These are phyloP conservation scores for Quercus phellos DNA, from an alignment of 331 rosid species.

Conservation along the genomic window DNA sequence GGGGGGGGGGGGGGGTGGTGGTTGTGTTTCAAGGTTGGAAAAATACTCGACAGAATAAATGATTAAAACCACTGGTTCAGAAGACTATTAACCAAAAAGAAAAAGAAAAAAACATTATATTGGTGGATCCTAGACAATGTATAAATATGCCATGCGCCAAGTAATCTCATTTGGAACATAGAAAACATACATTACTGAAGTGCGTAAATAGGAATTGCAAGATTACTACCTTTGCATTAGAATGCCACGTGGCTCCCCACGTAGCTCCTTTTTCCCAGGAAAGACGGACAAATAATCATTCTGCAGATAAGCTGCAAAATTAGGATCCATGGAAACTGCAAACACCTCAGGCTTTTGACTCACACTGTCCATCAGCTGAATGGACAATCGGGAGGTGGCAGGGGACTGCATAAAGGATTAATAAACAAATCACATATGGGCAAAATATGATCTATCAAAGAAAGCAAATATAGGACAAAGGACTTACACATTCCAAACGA, in stretches of 20 bases:
- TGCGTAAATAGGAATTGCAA: slow-evolving; percentile 1
- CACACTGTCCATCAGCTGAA: slow-evolving; percentile 89
- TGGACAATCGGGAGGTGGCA: slow-evolving; percentile 46
- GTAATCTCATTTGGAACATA: neutral
- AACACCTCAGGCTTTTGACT: slow-evolving; percentile 79
- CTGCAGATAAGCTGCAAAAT: slow-evolving; percentile 75
- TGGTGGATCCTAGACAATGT: no score
- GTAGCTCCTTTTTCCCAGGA: slow-evolving; percentile 66
- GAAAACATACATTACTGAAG: slow-evolving; percentile 2
- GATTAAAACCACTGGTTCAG: neutral
- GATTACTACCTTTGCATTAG: slow-evolving; percentile 60
- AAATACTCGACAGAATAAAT: neutral
- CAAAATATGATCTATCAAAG: slow-evolving; percentile 1
- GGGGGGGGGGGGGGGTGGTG: no score
- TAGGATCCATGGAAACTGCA: slow-evolving; percentile 92
- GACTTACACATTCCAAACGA: slow-evolving; percentile 75
- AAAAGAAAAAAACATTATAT: no score
- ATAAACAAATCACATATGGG: slow-evolving; percentile 13
- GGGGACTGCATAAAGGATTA: slow-evolving; percentile 52
- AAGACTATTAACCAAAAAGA: no score
- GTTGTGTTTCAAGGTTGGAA: neutral
- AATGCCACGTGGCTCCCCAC: slow-evolving; percentile 70
- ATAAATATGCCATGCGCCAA: no score
- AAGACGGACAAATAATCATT: slow-evolving; percentile 63
- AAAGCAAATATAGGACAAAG: slow-evolving; percentile 7